Percentiles rank a stretch among this genome's conserved stretches.
Conservation (phyloP, 2,329 filamentous ascomycete species). For the Trichoderma koningiopsis region DNA sequence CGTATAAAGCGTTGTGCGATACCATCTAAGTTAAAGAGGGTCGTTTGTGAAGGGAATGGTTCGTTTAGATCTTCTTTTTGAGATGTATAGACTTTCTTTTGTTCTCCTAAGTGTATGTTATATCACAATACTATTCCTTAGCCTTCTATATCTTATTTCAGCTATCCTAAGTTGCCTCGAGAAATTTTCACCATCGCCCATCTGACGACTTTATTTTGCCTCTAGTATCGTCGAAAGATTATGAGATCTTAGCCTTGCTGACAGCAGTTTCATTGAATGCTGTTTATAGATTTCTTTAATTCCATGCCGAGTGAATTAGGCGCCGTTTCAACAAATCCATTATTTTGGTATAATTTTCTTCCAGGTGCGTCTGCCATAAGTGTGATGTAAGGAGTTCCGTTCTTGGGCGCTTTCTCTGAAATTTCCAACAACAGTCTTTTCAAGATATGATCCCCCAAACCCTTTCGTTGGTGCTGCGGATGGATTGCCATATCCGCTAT, state of each 20-base stretch:
- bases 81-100: background rate
- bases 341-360: background rate
- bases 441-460: background rate
- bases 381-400: background rate
- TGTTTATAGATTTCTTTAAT: background rate
- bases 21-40: background rate
- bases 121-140: background rate
- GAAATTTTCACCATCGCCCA: background rate
- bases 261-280: background rate
- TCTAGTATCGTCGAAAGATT: background rate
- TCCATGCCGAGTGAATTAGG: background rate
- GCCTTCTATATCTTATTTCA: background rate
- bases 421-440: background rate
- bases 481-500: background rate
- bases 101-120: background rate
- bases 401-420: background rate
- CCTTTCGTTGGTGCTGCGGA: background rate
- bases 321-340: background rate
- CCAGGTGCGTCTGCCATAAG: background rate
- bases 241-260: background rate
- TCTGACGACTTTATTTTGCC: background rate
- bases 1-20: background rate
- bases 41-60: background rate
- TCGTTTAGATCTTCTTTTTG: background rate
- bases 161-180: background rate